These are phyloP conservation scores for Phaseolus coccineus DNA, from an alignment of 331 rosid species.

Conservation along the genomic window DNA sequence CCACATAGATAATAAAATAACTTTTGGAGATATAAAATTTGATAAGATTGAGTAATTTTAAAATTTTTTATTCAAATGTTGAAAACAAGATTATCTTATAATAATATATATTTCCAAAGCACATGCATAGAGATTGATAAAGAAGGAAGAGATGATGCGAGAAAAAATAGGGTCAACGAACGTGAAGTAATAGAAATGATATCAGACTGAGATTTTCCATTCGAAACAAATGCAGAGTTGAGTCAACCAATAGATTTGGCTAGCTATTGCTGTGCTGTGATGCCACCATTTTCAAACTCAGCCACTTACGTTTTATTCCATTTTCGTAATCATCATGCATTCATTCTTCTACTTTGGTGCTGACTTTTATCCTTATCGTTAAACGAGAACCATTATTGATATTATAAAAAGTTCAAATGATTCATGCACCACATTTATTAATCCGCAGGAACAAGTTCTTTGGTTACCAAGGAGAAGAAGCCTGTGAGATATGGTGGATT, in stretches of 20 bases:
- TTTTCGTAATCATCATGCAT: background rate
- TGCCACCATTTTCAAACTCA: slow-evolving; percentile 43
- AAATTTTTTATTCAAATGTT: no score
- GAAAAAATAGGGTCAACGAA: background rate
- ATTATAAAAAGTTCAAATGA: slow-evolving; percentile 35
- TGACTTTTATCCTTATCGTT: background rate
- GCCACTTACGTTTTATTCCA: slow-evolving; percentile 5
- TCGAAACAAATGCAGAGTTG: background rate
- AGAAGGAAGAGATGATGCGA: background rate
- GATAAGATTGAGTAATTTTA: no score
- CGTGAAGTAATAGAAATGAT: slow-evolving; percentile 30
- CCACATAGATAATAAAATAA: no score
- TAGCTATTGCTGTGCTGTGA: slow-evolving; percentile 35
- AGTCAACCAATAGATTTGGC: slow-evolving; percentile 20
- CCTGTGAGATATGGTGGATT: slow-evolving; percentile 35
- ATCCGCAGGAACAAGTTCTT: background rate
- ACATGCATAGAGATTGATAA: background rate
- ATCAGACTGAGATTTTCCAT: slow-evolving; percentile 1
- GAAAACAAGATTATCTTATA: background rate
- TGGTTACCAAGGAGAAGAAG: background rate
- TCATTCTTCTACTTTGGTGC: background rate
- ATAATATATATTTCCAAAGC: background rate
- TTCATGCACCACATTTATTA: background rate
- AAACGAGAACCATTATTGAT: background rate
- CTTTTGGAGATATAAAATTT: no score